Percentiles rank a stretch among this genome's conserved stretches.
Evolutionary conservation across 108 stramenopile genomes (phyloP).

Genomic region (Heterococcus sp.): DNA sequence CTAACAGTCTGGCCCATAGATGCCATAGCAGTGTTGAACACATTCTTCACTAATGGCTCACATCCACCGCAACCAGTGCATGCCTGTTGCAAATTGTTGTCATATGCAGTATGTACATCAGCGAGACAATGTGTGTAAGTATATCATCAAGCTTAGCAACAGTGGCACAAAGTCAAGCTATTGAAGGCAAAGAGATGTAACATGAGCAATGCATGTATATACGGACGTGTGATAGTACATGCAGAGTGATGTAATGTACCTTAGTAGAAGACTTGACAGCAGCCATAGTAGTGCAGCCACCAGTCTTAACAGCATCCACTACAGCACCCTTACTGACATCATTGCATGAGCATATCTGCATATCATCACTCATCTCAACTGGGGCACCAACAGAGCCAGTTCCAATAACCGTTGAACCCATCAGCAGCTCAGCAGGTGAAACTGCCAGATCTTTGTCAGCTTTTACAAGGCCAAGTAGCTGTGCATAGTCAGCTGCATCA

Average conservation of each 20-base stretch:
- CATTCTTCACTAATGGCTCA: constrained; percentile 75
- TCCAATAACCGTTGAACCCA: too few relatives aligned
- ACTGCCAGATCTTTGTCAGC: constrained; percentile 65
- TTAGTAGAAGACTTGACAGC: constrained; percentile 76
- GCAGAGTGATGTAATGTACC: too few relatives aligned
- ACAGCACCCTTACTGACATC: constrained; percentile 77
- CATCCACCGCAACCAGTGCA: constrained; percentile 90
- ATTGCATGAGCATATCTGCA: constrained; percentile 88
- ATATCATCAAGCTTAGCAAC: too few relatives aligned
- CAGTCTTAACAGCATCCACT: constrained; percentile 65
- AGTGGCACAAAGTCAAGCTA: too few relatives aligned
- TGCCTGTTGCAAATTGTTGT: constrained; percentile 41
- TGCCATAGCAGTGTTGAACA: constrained; percentile 71
- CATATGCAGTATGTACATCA: not conserved
- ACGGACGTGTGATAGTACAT: too few relatives aligned
- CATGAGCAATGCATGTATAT: too few relatives aligned
- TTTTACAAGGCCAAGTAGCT: constrained; percentile 64
- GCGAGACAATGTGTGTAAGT: too few relatives aligned
- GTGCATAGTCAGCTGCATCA: constrained; percentile 79
- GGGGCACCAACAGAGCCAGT: too few relatives aligned
- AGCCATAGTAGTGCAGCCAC: constrained; percentile 69
- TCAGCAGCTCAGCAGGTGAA: constrained; percentile 62
- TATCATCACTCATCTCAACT: too few relatives aligned
- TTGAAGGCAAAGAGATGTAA: not conserved
- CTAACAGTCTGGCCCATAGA: constrained; percentile 73